A percentile compares a stretch with the other conserved stretches of the same genome.
Evolutionary conservation across 2,329 filamentous ascomycete genomes (phyloP).

Genomic region (Didymosphaeria variabile): DNA sequence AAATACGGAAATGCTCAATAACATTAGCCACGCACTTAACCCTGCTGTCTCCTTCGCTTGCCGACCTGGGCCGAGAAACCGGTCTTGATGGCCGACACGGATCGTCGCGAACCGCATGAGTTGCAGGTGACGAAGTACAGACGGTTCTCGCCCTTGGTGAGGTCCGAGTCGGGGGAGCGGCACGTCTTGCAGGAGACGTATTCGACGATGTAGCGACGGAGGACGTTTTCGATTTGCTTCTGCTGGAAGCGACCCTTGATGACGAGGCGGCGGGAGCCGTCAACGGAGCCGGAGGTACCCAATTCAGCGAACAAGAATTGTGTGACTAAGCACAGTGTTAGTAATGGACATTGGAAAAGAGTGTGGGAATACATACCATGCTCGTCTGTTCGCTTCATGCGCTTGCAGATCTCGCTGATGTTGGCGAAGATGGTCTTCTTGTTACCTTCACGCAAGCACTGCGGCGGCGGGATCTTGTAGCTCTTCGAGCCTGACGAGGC

Average conservation of each 20-base stretch:
- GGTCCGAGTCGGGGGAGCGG: constrained; percentile 55
- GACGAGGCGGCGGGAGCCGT: constrained; percentile 89
- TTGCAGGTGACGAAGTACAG: constrained; percentile 99
- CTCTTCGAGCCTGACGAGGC: constrained; percentile 87
- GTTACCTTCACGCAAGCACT: constrained; percentile 99
- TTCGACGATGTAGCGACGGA: constrained; percentile 96
- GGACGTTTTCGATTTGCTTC: constrained; percentile 97
- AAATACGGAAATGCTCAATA: constrained; percentile 11
- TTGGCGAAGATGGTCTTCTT: constrained; percentile 98
- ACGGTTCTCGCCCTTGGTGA: constrained; percentile 99
- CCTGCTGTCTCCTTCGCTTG: constrained; percentile 95
- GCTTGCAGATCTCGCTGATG: constrained; percentile 97
- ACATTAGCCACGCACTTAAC: constrained; percentile 60
- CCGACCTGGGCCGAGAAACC: constrained; percentile 99
- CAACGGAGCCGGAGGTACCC: constrained; percentile 95
- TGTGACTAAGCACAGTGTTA: constrained; percentile 66
- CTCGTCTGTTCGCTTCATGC: constrained; percentile 98
- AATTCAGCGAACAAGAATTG: constrained; percentile 97
- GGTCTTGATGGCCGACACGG: constrained; percentile 97
- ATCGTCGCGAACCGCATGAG: constrained; percentile 71
- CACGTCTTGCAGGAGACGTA: constrained; percentile 99
- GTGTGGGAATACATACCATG: constrained; percentile 59
- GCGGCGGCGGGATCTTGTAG: constrained; percentile 98
- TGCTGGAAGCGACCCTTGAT: constrained; percentile 99
- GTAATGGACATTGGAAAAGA: not conserved